Evolutionary conservation across 2,329 filamentous ascomycete genomes (phyloP), one percentile per base, ranked within the genome.

Genomic region (Nothophoma quercina): DNA sequence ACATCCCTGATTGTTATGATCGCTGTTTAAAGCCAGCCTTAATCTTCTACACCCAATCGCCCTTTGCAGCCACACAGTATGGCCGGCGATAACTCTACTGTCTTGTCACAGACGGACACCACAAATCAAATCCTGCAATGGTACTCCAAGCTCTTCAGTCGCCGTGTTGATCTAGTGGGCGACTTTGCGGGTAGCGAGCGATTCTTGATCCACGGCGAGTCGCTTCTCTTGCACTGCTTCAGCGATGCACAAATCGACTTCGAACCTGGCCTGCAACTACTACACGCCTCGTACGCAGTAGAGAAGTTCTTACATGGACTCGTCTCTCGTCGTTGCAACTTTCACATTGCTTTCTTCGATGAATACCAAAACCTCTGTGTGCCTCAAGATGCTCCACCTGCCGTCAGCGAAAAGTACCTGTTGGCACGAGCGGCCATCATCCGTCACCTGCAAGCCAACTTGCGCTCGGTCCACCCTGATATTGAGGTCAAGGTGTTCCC

Each of bases 101-200:
- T 52, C 35, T 51, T 45, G 18, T 47, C 44, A 38, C 56, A 52
- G 42, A 54, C 51, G 51, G 60, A 57, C 47, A 59, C 55, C 21
- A 54, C 58, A 34, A 51, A 60, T 36, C 62, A 63, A 29, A 57
- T 73, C 26, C 58, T 72, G 35, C 59, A 66, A 56, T 72, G 70
- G 68, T 75, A 74, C 54, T 64, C 68, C 7, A 69, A 61, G 44
- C 62, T 74, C 33, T 69, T 64, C 63, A 71, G 68, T 53, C 70
- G 72, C 32, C 69, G 71, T 28, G 69, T 75, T 44, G 72, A 75
- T 53, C 81, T 92, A 2, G 83, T 91, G 4, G 88, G 89, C 32
- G 89, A 92, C 67, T 92, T 89, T 72, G 88, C 87, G 3, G 88
- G 89, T 18, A 85, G 84, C 54, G 88, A 91, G 66, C 78, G 88